Evolutionary conservation across 495 filamentous ascomycete species (phyloP).

Genomic region (Trichocladium uniseriatum): DNA sequence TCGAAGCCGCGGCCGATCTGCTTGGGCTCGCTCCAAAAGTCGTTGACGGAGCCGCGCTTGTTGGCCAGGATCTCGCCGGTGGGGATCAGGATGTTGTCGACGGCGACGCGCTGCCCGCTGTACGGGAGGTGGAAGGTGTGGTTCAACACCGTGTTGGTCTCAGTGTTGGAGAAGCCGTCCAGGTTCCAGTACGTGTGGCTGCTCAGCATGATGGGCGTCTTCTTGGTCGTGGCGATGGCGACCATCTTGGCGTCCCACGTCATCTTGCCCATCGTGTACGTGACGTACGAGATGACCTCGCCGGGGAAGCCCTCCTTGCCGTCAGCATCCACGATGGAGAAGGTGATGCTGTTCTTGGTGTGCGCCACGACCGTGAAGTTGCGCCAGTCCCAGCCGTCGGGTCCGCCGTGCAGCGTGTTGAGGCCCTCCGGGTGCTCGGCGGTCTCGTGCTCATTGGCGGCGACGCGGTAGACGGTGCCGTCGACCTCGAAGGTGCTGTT

Average conservation of each 20-base stretch:
- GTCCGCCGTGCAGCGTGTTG: slow-evolving; percentile 76
- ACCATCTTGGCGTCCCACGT: slow-evolving; percentile 50
- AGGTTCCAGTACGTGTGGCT: slow-evolving; percentile 79
- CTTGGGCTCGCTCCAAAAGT: slow-evolving; percentile 68
- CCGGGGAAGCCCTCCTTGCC: slow-evolving; percentile 72
- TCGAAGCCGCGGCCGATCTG: slow-evolving; percentile 60
- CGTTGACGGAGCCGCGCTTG: slow-evolving; percentile 52
- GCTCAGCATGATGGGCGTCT: slow-evolving; percentile 59
- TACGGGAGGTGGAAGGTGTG: slow-evolving; percentile 66
- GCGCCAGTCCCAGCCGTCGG: slow-evolving; percentile 69
- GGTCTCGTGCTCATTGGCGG: slow-evolving; percentile 60
- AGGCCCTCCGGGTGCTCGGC: slow-evolving; percentile 37
- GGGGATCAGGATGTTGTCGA: slow-evolving; percentile 69
- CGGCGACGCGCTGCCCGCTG: slow-evolving; percentile 57
- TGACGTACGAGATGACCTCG: slow-evolving; percentile 67
- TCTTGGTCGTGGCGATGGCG: slow-evolving; percentile 45
- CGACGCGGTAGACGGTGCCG: slow-evolving; percentile 52
- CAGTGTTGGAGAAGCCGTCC: slow-evolving; percentile 60
- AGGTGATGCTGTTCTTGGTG: slow-evolving; percentile 61
- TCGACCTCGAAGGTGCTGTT: slow-evolving; percentile 72
- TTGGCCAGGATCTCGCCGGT: slow-evolving; percentile 63
- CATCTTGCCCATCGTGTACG: slow-evolving; percentile 48
- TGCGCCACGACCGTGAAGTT: slow-evolving; percentile 70
- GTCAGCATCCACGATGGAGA: slow-evolving; percentile 63
- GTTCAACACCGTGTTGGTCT: slow-evolving; percentile 56